These are phyloP conservation scores for Coriolopsis trogii DNA, from an alignment of 1,284 basidiomycete genomes.

Conservation along the genomic window DNA sequence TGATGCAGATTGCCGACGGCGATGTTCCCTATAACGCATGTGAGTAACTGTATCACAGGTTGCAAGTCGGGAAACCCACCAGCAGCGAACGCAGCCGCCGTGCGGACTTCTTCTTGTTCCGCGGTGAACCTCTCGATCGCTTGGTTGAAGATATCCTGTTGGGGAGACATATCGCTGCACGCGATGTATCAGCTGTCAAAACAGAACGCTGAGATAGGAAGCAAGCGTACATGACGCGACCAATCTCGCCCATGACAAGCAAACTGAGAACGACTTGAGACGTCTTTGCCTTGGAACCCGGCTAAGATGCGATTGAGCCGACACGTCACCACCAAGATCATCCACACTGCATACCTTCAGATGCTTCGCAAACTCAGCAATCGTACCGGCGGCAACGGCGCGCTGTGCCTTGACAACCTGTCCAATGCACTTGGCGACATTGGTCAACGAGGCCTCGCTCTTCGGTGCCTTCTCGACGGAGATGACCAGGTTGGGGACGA, in stretches of 20 bases:
- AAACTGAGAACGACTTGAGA: slow-evolving; percentile 80
- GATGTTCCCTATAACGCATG: slow-evolving; percentile 61
- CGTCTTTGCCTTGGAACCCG: slow-evolving; percentile 66
- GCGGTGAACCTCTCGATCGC: slow-evolving; percentile 76
- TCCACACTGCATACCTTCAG: slow-evolving; percentile 59
- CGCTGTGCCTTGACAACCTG: slow-evolving; percentile 75
- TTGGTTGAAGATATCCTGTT: slow-evolving; percentile 74
- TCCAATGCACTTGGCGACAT: slow-evolving; percentile 84
- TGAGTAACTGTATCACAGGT: background rate
- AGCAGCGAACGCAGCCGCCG: slow-evolving; percentile 90
- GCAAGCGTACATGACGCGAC: slow-evolving; percentile 74
- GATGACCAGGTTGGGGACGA: slow-evolving; percentile 72
- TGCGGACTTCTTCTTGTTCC: slow-evolving; percentile 82
- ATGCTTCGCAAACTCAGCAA: slow-evolving; percentile 79
- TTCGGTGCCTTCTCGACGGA: slow-evolving; percentile 60
- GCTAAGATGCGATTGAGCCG: slow-evolving; percentile 35
- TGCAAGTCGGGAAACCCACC: slow-evolving; percentile 43
- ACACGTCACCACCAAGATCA: slow-evolving; percentile 5
- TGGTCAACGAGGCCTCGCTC: slow-evolving; percentile 58
- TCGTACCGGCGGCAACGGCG: slow-evolving; percentile 74
- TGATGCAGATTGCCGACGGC: slow-evolving; percentile 88
- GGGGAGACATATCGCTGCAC: slow-evolving; percentile 78
- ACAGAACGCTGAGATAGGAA: slow-evolving; percentile 11
- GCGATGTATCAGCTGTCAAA: background rate
- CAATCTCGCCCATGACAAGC: slow-evolving; percentile 88